These are phyloP conservation scores for Firmiana major DNA, from an alignment of 345 rosid genomes.

Conservation along the genomic window DNA sequence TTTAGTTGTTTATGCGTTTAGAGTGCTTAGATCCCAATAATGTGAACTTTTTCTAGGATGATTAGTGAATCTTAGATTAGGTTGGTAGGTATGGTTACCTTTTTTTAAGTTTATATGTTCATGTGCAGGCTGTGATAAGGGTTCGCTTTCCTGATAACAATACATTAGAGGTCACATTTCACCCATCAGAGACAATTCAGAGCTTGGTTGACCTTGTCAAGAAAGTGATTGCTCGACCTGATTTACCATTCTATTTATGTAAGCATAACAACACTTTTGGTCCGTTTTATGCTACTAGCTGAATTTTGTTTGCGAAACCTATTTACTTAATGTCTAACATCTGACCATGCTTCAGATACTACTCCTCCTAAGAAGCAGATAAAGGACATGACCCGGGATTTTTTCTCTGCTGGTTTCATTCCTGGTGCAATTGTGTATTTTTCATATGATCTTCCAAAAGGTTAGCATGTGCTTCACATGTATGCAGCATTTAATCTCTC, in stretches of 20 bases:
- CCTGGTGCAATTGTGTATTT: constrained; percentile 94
- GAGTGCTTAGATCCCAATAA: neutral
- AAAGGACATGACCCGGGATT: constrained; percentile 70
- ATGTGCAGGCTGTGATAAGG: constrained; percentile 58
- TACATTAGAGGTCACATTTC: constrained; percentile 75
- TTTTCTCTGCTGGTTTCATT: constrained; percentile 75
- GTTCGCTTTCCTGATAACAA: constrained; percentile 86
- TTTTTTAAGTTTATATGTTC: constrained; percentile 6
- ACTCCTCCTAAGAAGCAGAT: constrained; percentile 87
- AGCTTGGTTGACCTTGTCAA: constrained; percentile 65
- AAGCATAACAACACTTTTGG: constrained; percentile 23
- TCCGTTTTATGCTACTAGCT: neutral
- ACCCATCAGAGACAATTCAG: constrained; percentile 76
- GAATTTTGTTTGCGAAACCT: neutral
- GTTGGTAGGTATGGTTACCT: constrained; percentile 5
- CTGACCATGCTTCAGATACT: constrained; percentile 49
- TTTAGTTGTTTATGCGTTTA: constrained; percentile 4
- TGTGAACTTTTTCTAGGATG: neutral
- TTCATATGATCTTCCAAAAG: constrained; percentile 58
- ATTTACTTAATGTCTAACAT: neutral
- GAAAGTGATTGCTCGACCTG: constrained; percentile 58
- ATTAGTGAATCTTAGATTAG: neutral
- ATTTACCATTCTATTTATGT: constrained; percentile 73
- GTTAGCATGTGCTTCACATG: constrained; percentile 29
- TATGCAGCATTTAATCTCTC: neutral